Base-by-base conservation (phyloP, 129 eudicot species). In the Lonicera japonica region DNA sequence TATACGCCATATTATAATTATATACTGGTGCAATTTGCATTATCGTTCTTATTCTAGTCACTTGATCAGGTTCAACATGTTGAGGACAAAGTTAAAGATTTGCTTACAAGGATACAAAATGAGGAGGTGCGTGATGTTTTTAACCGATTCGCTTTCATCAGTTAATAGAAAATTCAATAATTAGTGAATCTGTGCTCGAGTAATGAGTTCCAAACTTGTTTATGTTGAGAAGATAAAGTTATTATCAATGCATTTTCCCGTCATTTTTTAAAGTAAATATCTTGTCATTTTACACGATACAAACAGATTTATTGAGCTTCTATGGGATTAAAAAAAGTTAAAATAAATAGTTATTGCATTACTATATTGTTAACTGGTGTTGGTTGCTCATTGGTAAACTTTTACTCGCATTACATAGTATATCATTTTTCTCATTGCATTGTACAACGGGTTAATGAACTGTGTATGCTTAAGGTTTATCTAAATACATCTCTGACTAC, bases 61-160 rank as follows among this genome's bases (percentile, higher is more conserved):
- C 45, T 72, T 66, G 73, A 25, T 78, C 65, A 91, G 99, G 89
- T 82, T 58, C 70, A 76, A 52, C 61, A 70, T 67, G 95, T 85
- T 54, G 82, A 82, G 63, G 99, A 92, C 73, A 78, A 64, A 75
- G 99, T 92, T 48, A 88, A 79, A 70, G 80, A 79, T 63, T 62
- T 76, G 74, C 91, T 92, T 21, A 51, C 74, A 21, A 71, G 48
- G 72, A 78, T 92, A 64, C 86, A 85, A 53, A 69, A 73, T 24
- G 92, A 95, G 59, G 81, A 92, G 96, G 99, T 92, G 36, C 18
- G 77, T 70, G 52, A 43, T 50, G 48, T 18, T 56, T 29, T 2
- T 57, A 29, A 46, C 63, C 46, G 22, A 18, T 38, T 19, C 19
- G 3, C 51, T 64, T 11, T 63, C 52, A 22, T 22, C n/a, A 23